Evolutionary conservation across 2,329 filamentous ascomycete genomes (phyloP).

Genomic region (Cladophialophora chaetospira): DNA sequence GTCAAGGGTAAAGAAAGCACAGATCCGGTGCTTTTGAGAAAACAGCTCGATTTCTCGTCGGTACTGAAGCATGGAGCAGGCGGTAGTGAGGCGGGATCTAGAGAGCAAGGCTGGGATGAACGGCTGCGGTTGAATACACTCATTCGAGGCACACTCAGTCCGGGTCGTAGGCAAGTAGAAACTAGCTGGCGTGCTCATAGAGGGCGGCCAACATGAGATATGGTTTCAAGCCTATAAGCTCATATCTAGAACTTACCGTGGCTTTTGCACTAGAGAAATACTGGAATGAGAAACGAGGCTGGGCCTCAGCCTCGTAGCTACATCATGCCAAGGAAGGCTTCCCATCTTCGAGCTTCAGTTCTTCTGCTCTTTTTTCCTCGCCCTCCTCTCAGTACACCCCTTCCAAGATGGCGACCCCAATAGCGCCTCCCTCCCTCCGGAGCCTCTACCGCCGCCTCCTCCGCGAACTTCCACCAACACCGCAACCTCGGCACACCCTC

Average conservation of each 20-base stretch:
- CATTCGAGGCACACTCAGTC: not conserved
- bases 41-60: conserved; percentile 23
- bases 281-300: not conserved
- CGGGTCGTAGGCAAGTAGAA: not conserved
- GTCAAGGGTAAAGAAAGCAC: conserved; percentile 34
- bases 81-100: not conserved
- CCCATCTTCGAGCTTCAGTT: not conserved
- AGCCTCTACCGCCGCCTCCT: conserved; percentile 85
- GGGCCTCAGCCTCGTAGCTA: not conserved
- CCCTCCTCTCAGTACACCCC: not conserved
- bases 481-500: conserved; percentile 31
- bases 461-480: conserved; percentile 76
- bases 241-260: no score
- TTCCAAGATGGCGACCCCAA: conserved; percentile 11
- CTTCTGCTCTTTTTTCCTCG: not conserved
- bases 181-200: not conserved
- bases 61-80: not conserved
- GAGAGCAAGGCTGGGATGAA: conserved; percentile 7
- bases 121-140: conserved; percentile 10
- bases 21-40: conserved; percentile 31
- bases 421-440: conserved; percentile 52
- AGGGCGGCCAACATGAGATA: not conserved
- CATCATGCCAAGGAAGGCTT: not conserved
- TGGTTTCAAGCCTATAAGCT: no score
- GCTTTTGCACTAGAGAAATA: not conserved